phyloP scores from a whole-genome alignment of 2,329 filamentous ascomycete genomes.

The Tolypocladium tropicale region DNA sequence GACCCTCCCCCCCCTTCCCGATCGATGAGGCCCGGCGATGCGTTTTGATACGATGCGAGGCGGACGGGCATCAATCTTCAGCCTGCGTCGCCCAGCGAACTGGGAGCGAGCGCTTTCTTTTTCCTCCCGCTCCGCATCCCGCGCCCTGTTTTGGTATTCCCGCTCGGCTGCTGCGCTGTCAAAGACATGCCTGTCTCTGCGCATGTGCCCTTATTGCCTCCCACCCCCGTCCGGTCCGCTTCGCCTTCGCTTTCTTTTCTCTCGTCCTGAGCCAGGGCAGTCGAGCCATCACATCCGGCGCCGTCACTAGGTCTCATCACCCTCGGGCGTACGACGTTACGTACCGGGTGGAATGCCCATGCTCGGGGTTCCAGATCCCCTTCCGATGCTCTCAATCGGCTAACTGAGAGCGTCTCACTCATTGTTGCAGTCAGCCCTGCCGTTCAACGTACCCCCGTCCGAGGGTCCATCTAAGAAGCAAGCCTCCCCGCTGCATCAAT shows the following conservation, averaged over 20 bases:
- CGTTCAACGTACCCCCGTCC: not conserved
- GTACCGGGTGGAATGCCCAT: not conserved
- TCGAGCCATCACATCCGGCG: not conserved
- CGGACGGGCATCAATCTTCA: not conserved
- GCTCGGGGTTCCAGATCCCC: not conserved
- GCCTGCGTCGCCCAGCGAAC: not conserved
- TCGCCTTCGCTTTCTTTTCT: not conserved
- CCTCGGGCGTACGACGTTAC: not conserved
- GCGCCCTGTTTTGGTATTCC: not conserved
- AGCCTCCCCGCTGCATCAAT: not conserved
- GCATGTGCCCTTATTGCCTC: not conserved
- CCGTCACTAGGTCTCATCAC: not conserved
- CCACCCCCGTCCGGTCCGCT: no score
- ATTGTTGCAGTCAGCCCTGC: not conserved
- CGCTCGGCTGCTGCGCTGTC: not conserved
- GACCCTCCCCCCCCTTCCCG: not conserved
- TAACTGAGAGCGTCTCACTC: not conserved
- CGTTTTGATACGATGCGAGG: not conserved
- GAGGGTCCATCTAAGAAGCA: not conserved
- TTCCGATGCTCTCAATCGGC: not conserved
- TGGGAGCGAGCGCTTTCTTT: not conserved
- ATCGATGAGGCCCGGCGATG: not conserved
- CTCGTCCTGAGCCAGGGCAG: not conserved
- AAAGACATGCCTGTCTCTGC: constrained; percentile 1
- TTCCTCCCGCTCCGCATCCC: not conserved